A percentile compares a stretch with the other conserved stretches of the same genome.
phyloP scores from a whole-genome alignment of 73 alveolate species.

The Tetrahymena elliotti region DNA sequence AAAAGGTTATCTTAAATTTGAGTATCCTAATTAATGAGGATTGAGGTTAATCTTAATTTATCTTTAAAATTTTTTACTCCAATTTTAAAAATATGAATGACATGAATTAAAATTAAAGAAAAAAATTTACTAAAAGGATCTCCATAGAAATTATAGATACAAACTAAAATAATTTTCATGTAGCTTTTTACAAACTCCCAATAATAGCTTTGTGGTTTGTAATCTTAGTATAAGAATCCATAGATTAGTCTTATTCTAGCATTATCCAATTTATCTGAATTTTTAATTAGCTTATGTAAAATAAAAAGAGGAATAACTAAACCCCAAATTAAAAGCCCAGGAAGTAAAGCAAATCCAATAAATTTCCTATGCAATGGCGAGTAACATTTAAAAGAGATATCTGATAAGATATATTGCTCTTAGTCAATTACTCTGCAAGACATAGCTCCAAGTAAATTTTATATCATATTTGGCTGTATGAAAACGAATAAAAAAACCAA shows the following conservation, averaged over 20 bases:
- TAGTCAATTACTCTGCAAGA: constrained; percentile 7
- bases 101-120: neutral
- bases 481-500: neutral
- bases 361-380: constrained; percentile 3
- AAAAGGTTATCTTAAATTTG: too few relatives aligned
- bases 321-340: constrained; percentile 1
- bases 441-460: neutral
- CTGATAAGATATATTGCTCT: neutral
- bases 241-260: neutral
- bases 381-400: constrained; percentile 7
- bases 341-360: neutral
- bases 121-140: neutral
- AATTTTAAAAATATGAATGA: too few relatives aligned
- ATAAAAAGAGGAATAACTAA: constrained; percentile 1
- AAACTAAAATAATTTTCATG: neutral
- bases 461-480: constrained; percentile 10
- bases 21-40: too few relatives aligned
- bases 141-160: neutral
- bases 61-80: too few relatives aligned
- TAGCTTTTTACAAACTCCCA: neutral
- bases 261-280: neutral
- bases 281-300: constrained; percentile 4
- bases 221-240: constrained; percentile 7
- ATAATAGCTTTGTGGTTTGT: neutral
- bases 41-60: too few relatives aligned